Base-by-base conservation (phyloP, 805 yeast species). In the Schizosaccharomyces cryophilus region DNA sequence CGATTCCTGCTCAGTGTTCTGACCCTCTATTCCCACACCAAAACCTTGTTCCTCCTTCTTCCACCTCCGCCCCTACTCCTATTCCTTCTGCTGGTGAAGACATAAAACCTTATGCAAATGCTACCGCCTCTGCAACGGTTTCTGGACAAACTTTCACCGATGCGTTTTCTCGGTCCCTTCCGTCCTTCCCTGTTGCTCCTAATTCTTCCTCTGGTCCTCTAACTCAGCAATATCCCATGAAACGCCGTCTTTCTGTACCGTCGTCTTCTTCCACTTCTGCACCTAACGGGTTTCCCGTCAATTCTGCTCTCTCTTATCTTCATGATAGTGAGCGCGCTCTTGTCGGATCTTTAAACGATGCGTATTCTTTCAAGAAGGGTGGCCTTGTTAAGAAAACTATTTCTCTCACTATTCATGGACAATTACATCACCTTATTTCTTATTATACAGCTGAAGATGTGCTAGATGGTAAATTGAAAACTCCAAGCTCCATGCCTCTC, bases 331-430 rank as follows among this genome's bases (percentile, higher is more conserved):
- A 72, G 60, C 66, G 81, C 48, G 69, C 76, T 3, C 68, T 81
- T 3, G 80, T 78, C 26, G 84, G 84, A n/a, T 80, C 84, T 0
- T 70, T 80, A 55, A 80, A 78, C 29, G 78, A 79, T 42, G 76
- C 82, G 0, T 82, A 80, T 66, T 81, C 81, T 13, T 83, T 82
- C 67, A 82, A 82, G 67, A 82, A 79, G 58, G 75, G 77, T 56
- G 95, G 95, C 0, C 74, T 89, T 58, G 80, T 87, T 63, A 89
- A 89, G 70, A 87, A 88, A 70, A 86, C 96, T 0, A 73, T 87
- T 63, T 80, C 87, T 0, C 74, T 87, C 30, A 77, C 81, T n/a
- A 70, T 84, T 17, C 70, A 71, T 26, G 71, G 72, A 24, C 63
- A 66, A 38, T 66, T 66, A 5, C 69, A 67, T 62, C 96, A 90